phyloP scores from a whole-genome alignment of 306 rosid genomes.

The Phaseolus lunatus region DNA sequence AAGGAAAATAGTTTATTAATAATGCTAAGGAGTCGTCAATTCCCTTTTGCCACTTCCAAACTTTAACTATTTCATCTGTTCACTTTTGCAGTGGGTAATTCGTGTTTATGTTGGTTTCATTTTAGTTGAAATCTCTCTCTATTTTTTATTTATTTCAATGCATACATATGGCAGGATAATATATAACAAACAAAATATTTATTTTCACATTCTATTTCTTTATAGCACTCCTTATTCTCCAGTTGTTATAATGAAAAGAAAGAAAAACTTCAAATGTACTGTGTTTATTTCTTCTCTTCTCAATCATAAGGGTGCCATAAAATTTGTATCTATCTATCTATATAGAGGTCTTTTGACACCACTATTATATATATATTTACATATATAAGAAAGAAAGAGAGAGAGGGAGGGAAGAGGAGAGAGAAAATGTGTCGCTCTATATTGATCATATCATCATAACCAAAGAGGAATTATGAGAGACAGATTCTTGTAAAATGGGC shows the following conservation, averaged over 20 bases:
- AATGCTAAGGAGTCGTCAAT: slow-evolving; percentile 25
- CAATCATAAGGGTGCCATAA: not conserved
- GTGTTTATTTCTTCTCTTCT: not conserved
- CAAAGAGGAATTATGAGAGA: slow-evolving; percentile 49
- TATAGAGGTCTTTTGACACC: too few species aligned
- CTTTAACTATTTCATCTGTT: slow-evolving; percentile 7
- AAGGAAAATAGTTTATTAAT: not conserved
- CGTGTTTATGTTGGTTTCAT: not conserved
- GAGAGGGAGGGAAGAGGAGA: too few species aligned
- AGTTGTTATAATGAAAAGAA: not conserved
- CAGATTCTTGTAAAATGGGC: slow-evolving; percentile 35
- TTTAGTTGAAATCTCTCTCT: not conserved
- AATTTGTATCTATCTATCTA: too few species aligned
- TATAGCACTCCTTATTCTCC: not conserved
- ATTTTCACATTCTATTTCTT: not conserved
- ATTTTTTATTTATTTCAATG: not conserved
- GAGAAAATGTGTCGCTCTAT: not conserved
- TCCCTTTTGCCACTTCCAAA: slow-evolving; percentile 16
- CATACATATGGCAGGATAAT: not conserved
- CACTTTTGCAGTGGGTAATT: slow-evolving; percentile 25
- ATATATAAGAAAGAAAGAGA: not conserved
- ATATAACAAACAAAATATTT: not conserved
- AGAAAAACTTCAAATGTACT: not conserved
- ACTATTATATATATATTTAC: too few species aligned
- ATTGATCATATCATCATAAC: slow-evolving; percentile 30